Evolutionary conservation across 345 rosid species (phyloP).

Genomic region (Eucalyptus pauciflora): DNA sequence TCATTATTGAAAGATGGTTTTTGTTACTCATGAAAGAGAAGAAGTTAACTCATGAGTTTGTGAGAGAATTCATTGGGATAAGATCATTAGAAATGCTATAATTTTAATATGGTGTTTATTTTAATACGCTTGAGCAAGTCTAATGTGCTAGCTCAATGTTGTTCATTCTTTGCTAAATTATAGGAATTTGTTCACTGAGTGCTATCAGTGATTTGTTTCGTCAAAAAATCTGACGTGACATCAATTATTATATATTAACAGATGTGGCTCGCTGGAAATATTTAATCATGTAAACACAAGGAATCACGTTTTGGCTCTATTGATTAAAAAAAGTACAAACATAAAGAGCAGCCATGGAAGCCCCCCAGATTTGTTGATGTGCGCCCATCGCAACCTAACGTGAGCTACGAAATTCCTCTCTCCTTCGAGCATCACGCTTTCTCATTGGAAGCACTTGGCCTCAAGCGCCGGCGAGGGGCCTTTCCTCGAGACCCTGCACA

Average conservation of each 20-base stretch:
- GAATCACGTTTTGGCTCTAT: not conserved
- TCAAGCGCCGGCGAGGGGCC: slow-evolving; percentile 5
- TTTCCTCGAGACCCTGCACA: slow-evolving; percentile 5
- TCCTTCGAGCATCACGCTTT: not conserved
- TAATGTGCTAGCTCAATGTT: no score
- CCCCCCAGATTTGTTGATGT: not conserved
- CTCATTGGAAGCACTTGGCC: not conserved
- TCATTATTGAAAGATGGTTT: not conserved
- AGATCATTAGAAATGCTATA: no score
- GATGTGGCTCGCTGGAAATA: not conserved
- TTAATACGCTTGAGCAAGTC: no score
- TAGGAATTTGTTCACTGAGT: no score
- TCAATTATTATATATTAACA: no score
- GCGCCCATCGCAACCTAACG: not conserved
- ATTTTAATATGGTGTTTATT: no score
- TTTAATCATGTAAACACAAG: no score
- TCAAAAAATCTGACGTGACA: not conserved
- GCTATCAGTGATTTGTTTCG: fast-evolving
- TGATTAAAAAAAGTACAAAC: no score
- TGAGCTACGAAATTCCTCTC: not conserved
- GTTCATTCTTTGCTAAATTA: no score
- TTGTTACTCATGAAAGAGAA: not conserved
- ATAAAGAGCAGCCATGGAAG: not conserved
- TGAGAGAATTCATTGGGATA: not conserved
- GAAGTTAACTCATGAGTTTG: not conserved